Conservation (phyloP, 129 eudicot species). For the Pseudognaphalium luteoalbum region DNA sequence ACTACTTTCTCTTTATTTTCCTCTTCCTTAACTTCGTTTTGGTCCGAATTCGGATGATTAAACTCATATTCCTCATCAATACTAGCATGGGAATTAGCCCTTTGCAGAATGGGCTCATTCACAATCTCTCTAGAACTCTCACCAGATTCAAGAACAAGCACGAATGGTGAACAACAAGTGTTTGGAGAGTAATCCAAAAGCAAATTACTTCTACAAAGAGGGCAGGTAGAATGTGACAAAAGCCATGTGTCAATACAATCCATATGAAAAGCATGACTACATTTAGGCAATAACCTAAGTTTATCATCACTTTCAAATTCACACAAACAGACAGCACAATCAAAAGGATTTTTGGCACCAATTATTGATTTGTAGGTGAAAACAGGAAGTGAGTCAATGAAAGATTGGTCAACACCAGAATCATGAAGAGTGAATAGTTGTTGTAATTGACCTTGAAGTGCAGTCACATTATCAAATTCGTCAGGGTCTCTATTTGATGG, state of each 20-base stretch:
- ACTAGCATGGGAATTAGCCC: conserved; percentile 52
- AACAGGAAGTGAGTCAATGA: conserved; percentile 81
- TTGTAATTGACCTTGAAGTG: conserved; percentile 87
- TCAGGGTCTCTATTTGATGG: conserved; percentile 67
- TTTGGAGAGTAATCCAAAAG: conserved; percentile 51
- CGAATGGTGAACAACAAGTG: conserved; percentile 50
- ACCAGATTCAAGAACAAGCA: conserved; percentile 84
- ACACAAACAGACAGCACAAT: conserved; percentile 96
- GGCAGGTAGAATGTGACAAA: conserved; percentile 96
- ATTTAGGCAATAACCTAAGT: conserved; percentile 72
- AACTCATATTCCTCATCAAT: conserved; percentile 32
- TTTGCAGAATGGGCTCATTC: conserved; percentile 35
- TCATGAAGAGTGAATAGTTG: conserved; percentile 87
- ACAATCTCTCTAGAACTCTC: conserved; percentile 64
- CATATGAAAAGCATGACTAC: conserved; percentile 98
- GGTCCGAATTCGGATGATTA: conserved; percentile 36
- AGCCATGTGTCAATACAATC: conserved; percentile 96
- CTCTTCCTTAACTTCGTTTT: conserved; percentile 45
- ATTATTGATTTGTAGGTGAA: conserved; percentile 72
- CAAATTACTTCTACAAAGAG: conserved; percentile 85
- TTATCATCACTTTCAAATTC: conserved; percentile 83
- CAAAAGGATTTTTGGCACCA: conserved; percentile 83
- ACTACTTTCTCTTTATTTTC: conserved; percentile 61
- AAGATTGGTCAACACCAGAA: conserved; percentile 89
- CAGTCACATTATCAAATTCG: conserved; percentile 68